A percentile compares a stretch with the other conserved stretches of the same genome.
phyloP scores from a whole-genome alignment of 441 rosid species.

The Adansonia grandidieri region DNA sequence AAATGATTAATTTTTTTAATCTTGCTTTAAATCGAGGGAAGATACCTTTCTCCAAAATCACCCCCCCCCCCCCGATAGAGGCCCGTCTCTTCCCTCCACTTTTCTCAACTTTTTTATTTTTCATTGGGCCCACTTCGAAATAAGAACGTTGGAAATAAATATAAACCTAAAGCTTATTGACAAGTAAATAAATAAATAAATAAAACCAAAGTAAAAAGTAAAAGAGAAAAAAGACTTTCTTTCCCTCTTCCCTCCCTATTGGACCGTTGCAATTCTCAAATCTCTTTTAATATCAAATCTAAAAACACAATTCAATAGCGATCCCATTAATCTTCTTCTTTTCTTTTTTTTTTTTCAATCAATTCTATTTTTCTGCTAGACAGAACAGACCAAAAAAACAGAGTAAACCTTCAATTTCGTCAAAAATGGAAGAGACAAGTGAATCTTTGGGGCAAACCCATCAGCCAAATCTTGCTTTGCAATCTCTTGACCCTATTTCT shows the following conservation, averaged over 20 bases:
- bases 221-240: neutral
- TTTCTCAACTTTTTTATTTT: no score
- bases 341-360: neutral
- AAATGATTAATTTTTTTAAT: neutral
- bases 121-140: neutral
- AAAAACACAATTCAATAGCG: neutral
- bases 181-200: neutral
- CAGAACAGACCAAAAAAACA: neutral
- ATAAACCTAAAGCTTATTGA: neutral
- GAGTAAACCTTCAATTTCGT: conserved; percentile 10
- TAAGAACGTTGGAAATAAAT: neutral
- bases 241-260: no score
- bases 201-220: neutral
- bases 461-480: conserved; percentile 37
- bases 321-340: no score
- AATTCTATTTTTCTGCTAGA: neutral
- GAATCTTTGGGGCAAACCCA: conserved; percentile 23
- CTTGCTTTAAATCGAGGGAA: neutral
- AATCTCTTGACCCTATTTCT: conserved; percentile 58
- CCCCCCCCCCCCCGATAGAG: no score
- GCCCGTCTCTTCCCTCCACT: no score
- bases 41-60: no score
- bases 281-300: conserved; percentile 12
- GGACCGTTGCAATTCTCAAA: conserved; percentile 34
- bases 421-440: conserved; percentile 44